phyloP scores from a whole-genome alignment of 2,329 filamentous ascomycete genomes.

The Arthrobotrys musiformis region DNA sequence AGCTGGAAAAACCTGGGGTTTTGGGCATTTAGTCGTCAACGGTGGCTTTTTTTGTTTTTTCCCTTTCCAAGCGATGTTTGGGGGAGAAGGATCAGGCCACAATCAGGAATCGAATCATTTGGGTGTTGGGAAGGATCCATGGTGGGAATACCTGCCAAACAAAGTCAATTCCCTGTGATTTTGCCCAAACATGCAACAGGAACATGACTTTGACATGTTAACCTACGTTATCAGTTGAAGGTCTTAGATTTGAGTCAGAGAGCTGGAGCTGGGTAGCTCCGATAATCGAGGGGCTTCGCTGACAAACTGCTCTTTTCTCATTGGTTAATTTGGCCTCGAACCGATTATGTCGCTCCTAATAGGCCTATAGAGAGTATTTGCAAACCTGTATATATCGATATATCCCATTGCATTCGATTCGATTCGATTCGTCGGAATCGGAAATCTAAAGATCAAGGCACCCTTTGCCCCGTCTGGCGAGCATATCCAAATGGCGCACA shows the following conservation, averaged over 20 bases:
- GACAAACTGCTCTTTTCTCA: constrained; percentile 14
- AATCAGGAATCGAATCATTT: constrained; percentile 39
- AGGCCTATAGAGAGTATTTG: not conserved
- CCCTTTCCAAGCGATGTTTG: not conserved
- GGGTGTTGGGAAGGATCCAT: constrained; percentile 3
- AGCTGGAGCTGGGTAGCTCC: constrained; percentile 1
- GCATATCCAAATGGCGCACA: not conserved
- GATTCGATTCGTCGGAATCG: not conserved
- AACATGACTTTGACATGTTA: constrained; percentile 22
- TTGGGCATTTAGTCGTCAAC: not conserved
- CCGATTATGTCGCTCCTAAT: not conserved
- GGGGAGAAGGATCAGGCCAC: constrained; percentile 43
- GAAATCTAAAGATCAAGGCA: not conserved
- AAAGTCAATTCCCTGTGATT: constrained; percentile 6
- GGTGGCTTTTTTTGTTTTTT: constrained; percentile 3
- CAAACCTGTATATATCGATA: not conserved
- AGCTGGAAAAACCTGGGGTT: constrained; percentile 7
- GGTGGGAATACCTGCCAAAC: not conserved
- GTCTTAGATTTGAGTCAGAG: constrained; percentile 7
- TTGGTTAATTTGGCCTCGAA: not conserved
- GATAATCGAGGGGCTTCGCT: not conserved
- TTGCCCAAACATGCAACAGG: not conserved
- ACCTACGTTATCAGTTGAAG: not conserved
- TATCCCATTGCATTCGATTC: not conserved
- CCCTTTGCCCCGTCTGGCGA: not conserved